phyloP scores from a whole-genome alignment of 169 alveolate species.

The Perkinsus marinus region DNA sequence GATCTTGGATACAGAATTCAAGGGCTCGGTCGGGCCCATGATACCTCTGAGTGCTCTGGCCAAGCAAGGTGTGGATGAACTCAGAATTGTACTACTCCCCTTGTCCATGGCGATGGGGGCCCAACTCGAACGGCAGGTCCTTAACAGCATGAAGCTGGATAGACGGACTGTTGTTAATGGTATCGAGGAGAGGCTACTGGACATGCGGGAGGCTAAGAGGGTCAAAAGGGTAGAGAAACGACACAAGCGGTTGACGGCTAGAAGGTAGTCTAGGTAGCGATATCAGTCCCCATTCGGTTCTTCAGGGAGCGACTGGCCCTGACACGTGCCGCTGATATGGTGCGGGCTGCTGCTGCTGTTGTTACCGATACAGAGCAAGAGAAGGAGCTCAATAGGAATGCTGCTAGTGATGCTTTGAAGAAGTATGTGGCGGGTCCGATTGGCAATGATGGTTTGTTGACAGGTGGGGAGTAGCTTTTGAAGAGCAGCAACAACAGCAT shows the following conservation, averaged over 20 bases:
- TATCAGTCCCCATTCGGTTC: neutral
- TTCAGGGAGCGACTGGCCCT: neutral
- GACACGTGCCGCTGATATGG: neutral
- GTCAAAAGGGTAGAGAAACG: neutral
- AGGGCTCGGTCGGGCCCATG: slow-evolving; percentile 21
- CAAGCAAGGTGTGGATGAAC: slow-evolving; percentile 42
- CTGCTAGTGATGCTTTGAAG: neutral
- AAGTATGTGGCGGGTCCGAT: neutral
- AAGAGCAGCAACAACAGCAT: neutral
- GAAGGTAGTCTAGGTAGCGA: neutral
- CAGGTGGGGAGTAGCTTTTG: neutral
- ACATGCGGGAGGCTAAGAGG: neutral
- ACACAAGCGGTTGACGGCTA: neutral
- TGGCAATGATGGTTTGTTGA: neutral
- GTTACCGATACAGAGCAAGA: neutral
- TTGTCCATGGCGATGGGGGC: neutral
- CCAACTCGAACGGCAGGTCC: neutral
- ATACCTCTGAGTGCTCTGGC: slow-evolving; percentile 44
- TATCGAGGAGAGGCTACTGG: neutral
- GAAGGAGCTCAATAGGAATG: neutral
- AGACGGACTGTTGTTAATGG: neutral
- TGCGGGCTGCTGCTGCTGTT: neutral
- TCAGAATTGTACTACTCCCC: slow-evolving; percentile 9
- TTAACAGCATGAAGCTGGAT: neutral
- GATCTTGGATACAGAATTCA: slow-evolving; percentile 33